Evolutionary conservation across 2,329 filamentous ascomycete species (phyloP), one percentile per base, ranked within the genome.

Genomic region (Neonectria punicea): DNA sequence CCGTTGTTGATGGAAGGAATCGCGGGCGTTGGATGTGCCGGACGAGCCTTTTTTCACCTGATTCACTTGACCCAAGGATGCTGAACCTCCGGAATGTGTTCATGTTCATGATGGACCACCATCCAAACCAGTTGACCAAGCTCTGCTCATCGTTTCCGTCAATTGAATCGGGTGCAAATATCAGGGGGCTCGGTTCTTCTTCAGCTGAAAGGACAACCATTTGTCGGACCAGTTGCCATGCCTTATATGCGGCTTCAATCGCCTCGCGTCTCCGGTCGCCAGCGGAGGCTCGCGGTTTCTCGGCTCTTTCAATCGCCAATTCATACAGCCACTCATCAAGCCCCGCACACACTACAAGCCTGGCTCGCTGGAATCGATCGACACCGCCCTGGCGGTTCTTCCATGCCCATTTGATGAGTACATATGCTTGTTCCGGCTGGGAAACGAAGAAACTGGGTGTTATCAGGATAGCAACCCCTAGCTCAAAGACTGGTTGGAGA

Each of bases 61-160:
- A 57, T 11, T 67, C 54, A 25, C 71, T 70, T 1, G 86, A 86
- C 3, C 87, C 88, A 5, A 90, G 59, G 3, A 90, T 84, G 18
- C 80, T 78, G 68, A 90, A 90, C 41, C 82, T 84, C 34, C 87
- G 83, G 70, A 83, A 87, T 44, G 77, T 76, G 61, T 88, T 83
- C 39, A 87, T 71, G 32, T 84, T 82, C 60, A 75, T 65, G 34
- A 81, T 77, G 1, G 86, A 80, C 88, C 88, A 90, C 75, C 81
- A 86, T 1, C 85, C 87, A 73, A 89, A 90, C 85, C 86, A 90
- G 66, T 89, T 87, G 10, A 90, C 82, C 30, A 91, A 77, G 61
- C 85, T 88, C 71, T 89, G 85, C 71, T 91, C 89, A 65, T 90
- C 87, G 59, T 87, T 86, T 1, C 82, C 80, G 60, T 89, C 83